Conservation (phyloP, 108 stramenopile genomes). For the Nannochloropsis gaditana region DNA sequence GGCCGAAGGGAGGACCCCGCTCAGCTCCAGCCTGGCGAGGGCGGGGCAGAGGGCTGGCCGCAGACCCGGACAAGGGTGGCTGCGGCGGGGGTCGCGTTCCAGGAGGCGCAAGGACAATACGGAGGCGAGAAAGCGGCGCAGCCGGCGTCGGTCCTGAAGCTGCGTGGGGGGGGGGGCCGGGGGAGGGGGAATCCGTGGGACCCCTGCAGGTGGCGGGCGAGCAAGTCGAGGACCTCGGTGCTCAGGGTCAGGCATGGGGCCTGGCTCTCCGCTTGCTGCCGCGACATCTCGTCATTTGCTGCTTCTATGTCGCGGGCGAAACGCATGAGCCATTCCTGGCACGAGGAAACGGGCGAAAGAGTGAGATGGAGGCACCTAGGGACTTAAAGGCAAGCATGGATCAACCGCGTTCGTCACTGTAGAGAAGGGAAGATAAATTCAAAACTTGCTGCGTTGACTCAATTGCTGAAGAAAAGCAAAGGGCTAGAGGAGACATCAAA, state of each 20-base stretch:
- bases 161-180: background rate
- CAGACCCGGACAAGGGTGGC: background rate
- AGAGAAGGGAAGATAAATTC: too few relatives aligned
- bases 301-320: background rate
- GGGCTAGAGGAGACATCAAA: too few relatives aligned
- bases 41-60: background rate
- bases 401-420: too few relatives aligned
- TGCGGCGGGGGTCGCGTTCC: background rate
- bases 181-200: background rate
- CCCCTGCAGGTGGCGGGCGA: background rate
- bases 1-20: background rate
- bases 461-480: too few relatives aligned
- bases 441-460: too few relatives aligned
- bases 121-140: background rate
- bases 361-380: too few relatives aligned
- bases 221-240: background rate
- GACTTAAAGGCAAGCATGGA: too few relatives aligned
- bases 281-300: background rate
- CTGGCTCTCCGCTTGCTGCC: background rate
- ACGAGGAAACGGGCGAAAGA: background rate
- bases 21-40: background rate
- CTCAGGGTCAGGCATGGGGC: background rate
- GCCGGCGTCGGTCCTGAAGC: background rate
- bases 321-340: background rate
- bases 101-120: background rate